phyloP scores from a whole-genome alignment of 768 basidiomycete genomes.

The Hydnum rufescens region DNA sequence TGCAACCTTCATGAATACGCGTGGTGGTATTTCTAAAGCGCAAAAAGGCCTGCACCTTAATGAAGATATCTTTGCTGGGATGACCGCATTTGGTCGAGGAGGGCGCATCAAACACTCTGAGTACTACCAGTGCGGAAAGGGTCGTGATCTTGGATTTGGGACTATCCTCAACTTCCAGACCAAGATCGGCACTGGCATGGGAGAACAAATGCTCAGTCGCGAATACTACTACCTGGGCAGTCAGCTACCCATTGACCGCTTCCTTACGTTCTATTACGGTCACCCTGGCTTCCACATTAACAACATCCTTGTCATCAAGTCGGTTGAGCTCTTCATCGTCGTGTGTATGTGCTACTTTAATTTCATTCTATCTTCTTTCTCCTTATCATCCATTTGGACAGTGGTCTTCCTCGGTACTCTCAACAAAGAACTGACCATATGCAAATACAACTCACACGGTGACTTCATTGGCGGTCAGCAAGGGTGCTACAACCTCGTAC shows the following conservation, averaged over 20 bases:
- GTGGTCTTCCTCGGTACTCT: conserved; percentile 93
- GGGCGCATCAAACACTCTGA: conserved; percentile 98
- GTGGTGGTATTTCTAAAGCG: conserved; percentile 95
- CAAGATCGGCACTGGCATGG: conserved; percentile 99
- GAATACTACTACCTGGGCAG: conserved; percentile 99
- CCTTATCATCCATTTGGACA: conserved; percentile 18
- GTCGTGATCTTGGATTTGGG: conserved; percentile 95
- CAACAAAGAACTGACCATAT: conserved; percentile 61
- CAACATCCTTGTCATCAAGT: conserved; percentile 96
- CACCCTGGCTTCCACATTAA: conserved; percentile 99
- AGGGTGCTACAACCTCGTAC: conserved; percentile 87
- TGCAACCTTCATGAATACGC: conserved; percentile 92
- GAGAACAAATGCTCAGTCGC: conserved; percentile 96
- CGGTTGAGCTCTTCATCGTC: conserved; percentile 86
- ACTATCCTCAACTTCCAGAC: conserved; percentile 99
- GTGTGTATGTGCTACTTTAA: conserved; percentile 38
- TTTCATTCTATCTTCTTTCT: not conserved
- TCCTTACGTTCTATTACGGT: conserved; percentile 98
- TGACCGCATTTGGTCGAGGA: conserved; percentile 94
- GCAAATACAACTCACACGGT: conserved; percentile 54
- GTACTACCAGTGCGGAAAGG: conserved; percentile 98
- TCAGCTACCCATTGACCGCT: conserved; percentile 91
- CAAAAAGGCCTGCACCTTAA: conserved; percentile 98
- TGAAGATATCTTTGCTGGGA: conserved; percentile 99
- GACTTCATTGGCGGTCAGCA: conserved; percentile 56